Evolutionary conservation across 2,329 filamentous ascomycete species (phyloP), one percentile per base, ranked within the genome.

Genomic region (Monilinia laxa): DNA sequence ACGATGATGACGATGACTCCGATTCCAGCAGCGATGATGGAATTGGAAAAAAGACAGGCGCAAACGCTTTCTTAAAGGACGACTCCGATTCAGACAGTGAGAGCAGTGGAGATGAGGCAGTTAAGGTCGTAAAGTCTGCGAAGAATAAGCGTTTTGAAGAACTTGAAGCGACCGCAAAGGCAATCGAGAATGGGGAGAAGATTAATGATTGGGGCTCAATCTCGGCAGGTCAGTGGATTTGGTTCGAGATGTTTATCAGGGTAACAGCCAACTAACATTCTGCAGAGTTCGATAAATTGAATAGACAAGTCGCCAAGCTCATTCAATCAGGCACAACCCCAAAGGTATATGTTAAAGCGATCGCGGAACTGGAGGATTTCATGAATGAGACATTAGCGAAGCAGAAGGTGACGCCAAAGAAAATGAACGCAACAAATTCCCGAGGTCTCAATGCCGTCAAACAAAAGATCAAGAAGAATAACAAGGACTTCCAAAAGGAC

Each of bases 401-500:
- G 85, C 92, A 96, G 78, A 99, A 99, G 84, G 91, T 96, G 73
- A 91, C 91, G 2, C 88, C 90, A 70, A 97, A 97, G 87, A 98
- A 97, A 86, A 97, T 98, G 93, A 99, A 97, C 82, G 93, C 93
- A 70, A 95, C 90, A 77, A 96, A 94, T 77, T 90, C 93, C 72
- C 92, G 93, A 81, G 93, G 93, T 76, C 86, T 99, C 76, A 99
- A 98, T 79, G 92, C 93, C 70, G 91, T 98, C 76, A 96, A 97
- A 82, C 95, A 99, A 80, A 93, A 93, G 82, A 92, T 99, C 83
- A 93, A 94, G 87, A 98, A 97, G 87, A 94, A 94, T 82, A 96
- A 94, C 85, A 96, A 96, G 82, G 94, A 98, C 71, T 94, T 94
- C 81, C 87, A 92, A 76, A 83, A 85, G 70, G 91, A 97, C 76